Evolutionary conservation across 2,329 filamentous ascomycete genomes (phyloP), one percentile per base, ranked within the genome.

Genomic region (Pyrenophora seminiperda): DNA sequence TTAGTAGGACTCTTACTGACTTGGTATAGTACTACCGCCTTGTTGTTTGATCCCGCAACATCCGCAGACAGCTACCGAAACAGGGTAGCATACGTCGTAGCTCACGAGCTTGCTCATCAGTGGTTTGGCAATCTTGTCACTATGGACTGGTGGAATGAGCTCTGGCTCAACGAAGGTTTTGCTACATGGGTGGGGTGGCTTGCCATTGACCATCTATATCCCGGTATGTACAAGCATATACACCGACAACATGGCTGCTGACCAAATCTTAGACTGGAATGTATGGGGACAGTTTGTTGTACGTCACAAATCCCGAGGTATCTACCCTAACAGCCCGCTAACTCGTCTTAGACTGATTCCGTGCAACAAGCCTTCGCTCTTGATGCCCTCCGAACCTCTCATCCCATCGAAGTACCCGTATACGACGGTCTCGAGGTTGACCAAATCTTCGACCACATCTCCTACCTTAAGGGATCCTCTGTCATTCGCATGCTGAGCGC

Each of bases 171-270:
- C 67, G 93, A 97, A 75, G 92, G 92, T 10, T 99, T 99, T 70
- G 94, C 94, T 33, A 99, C 94, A 3, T 97, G 93, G 93, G 93
- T 97, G 34, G 94, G 93, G 43, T 99, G 93, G 93, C 83, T 92
- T 54, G 92, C 91, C 7, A 85, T 92, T 50, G 90, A 97, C 70
- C 83, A 95, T 70, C 84, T 97, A 47, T 90, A 97, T 74, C 94
- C 94, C 3, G 80, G 81, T 83, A 74, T 57, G 74, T 58, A 17
- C 37, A 11, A 9, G 10, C 11, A 3, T 33, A 1, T 32, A 36
- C 6, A 7, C 3, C 9, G 2, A 0, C 10, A 19, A 18, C 38
- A 3, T 3, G 30, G 37, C 3, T 15, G 38, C 58, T 66, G 38
- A 66, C 44, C n/a, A 2, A 24, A 27, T 7, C 7, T 5, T 54